phyloP scores from a whole-genome alignment of 768 basidiomycete genomes.

The Termitomyces sp. region DNA sequence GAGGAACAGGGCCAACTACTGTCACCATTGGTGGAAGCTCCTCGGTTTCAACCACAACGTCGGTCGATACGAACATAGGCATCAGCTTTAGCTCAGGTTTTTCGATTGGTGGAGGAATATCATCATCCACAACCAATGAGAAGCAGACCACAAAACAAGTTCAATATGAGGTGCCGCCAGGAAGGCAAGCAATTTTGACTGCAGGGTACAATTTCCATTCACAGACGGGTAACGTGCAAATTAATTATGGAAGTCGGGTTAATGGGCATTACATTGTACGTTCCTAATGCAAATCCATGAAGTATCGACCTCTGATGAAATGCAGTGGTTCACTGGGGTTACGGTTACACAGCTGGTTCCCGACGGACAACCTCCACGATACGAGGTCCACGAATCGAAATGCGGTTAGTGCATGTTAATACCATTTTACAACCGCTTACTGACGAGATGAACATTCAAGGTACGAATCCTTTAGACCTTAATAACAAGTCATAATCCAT shows the following conservation, averaged over 20 bases:
- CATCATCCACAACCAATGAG: background rate
- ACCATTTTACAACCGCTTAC: background rate
- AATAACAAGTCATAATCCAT: background rate
- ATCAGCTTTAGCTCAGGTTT: constrained; percentile 5
- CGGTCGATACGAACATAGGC: constrained; percentile 4
- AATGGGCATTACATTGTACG: constrained; percentile 8
- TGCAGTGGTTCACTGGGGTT: constrained; percentile 7
- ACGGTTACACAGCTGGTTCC: constrained; percentile 6
- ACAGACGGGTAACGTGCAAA: constrained; percentile 9
- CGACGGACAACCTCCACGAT: background rate
- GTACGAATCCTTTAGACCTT: background rate
- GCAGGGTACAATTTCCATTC: constrained; percentile 8
- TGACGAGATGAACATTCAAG: background rate
- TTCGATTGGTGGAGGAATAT: constrained; percentile 10
- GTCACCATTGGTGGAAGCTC: constrained; percentile 7
- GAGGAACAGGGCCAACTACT: constrained; percentile 2
- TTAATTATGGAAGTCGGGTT: constrained; percentile 9
- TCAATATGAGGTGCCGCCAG: constrained; percentile 6
- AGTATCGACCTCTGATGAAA: background rate
- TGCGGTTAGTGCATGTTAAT: constrained; percentile 1
- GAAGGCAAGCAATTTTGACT: constrained; percentile 8
- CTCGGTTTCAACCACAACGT: constrained; percentile 5
- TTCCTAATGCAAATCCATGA: background rate
- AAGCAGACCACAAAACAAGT: background rate
- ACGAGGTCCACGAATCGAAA: constrained; percentile 7